Evolutionary conservation across 805 yeast species (phyloP), one percentile per base, ranked within the genome.

Genomic region (Cyberlindnera misumaiensis): DNA sequence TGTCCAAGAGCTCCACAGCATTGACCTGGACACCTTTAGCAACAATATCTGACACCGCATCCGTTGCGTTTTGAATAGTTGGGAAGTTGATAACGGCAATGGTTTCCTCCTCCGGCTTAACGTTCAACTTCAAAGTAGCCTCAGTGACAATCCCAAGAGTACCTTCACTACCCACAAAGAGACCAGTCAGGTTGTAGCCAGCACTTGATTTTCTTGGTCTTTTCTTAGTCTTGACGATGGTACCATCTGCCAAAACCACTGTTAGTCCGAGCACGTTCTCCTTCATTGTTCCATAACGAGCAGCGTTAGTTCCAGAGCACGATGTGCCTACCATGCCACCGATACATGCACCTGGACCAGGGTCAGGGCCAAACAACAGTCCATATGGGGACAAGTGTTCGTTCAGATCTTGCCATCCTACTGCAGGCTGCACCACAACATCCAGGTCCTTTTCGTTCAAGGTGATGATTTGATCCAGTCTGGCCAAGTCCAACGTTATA

Each of bases 301-400:
- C 76, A 18, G 90, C 89, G 49, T 83, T 80, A 3, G 90, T 80
- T 6, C 94, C 94, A 0, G 89, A 81, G 42, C 90, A 83, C 25
- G 82, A 78, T 17, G 85, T 82, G 8, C 80, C 82, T 32, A 79
- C 75, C 76, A 82, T 80, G 4, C 94, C 94, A 29, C 86, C 84
- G 40, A 84, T 77, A 44, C 78, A 70, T 1, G 90, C 93, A 38
- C 87, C 87, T 16, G 90, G 88, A 33, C 89, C 89, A 1, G 77
- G 77, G 56, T 83, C 90, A 12, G 83, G 83, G 0, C 93, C 93
- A 55, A 84, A 80, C 53, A 84, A 50, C 15, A 80, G 57, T 0
- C 73, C 73, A 36, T 70, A 52, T 7, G 72, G 72, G 7, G 53
- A 56, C 37, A 79, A 50, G 40, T 60, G 71, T 17, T 74, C 77